Base-by-base conservation (phyloP, 768 basidiomycete species). In the Boletus speciosus region DNA sequence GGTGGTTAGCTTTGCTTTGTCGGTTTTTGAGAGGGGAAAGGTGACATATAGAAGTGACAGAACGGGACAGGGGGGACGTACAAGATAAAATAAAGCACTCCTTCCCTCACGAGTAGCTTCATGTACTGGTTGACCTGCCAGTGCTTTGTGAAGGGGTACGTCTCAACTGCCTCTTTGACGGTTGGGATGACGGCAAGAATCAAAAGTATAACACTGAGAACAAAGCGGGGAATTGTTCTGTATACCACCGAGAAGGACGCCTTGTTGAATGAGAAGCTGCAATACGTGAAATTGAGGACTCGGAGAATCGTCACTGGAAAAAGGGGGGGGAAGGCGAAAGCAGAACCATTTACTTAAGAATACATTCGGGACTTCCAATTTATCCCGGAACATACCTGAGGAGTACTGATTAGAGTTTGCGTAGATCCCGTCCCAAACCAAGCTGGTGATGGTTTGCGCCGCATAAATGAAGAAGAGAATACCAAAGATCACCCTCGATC, bases 11-110 rank as follows among this genome's bases (percentile, higher is more conserved):
- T 16, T 32, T 25, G 23, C 3, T 6, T 35, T 15, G 12, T 21
- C 3, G 3, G 4, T 16, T 36, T 31, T 12, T 14, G 31, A n/a
- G 37, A 42, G 35, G 6, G 16, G 9, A 27, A 15, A n/a, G 27
- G 14, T 29, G 27, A 25, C 12, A 23, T 1, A 4, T 31, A 8
- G 29, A 36, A 23, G 7, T 29, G 15, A 27, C 7, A 19, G 7
- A 47, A 45, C 21, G 16, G 3, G 29, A 7, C 7, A 16, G 19
- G 47, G 31, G 9, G 9, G 6, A 52, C 62, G 4, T 38, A 63
- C 62, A 55, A 34, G n/a, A 57, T 1, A 19, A 61, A 64, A 42
- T 64, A 64, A 3, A 43, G n/a, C 1, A 49, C n/a, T 2, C 59
- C 62, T 19, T 64, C 59, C 5, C 37, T 44, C 11, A 43, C 10